Base-by-base conservation (phyloP, 2,329 filamentous ascomycete species). In the Fusarium sp. region DNA sequence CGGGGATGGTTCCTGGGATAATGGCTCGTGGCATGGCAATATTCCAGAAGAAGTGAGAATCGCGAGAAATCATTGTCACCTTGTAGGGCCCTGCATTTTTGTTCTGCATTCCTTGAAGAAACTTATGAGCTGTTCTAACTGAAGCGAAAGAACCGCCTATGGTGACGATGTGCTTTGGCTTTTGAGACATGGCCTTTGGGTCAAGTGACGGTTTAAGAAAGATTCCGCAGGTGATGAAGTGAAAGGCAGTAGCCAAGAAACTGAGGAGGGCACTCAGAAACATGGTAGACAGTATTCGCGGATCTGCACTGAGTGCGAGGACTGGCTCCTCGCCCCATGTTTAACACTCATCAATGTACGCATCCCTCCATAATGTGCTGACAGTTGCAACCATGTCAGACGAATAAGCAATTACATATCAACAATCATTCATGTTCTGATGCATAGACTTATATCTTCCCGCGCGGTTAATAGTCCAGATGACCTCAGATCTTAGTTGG, bases 41-140 rank as follows among this genome's bases (percentile, higher is more conserved):
- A 28, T 62, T 62, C 59, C 51, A 62, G 32, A 34, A 62, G 38
- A 62, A 58, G 59, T 62, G 39, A 7, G 39, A 38, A 12, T 62
- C 59, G 7, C 51, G 51, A 14, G 51, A 62, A 3, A 62, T 45
- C 17, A 62, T 38, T 9, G 59, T 62, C 12, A 62, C 24, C 7
- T 58, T 62, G 10, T 45, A 45, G 10, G 32, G 13, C 4, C 24
- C 59, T 2, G 8, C 32, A 4, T 11, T 26, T 12, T 62, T 62
- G 8, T 22, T 39, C 8, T 44, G 39, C 6, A 57, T 30, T 0
- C 20, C 39, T n/a, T 62, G 52, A 0, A 62, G 13, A 1, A 62
- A 62, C 2, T 56, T 56, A 4, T 62, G 59, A 0, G 59, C 59
- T 5, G 59, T 58, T 11, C 42, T 45, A 9, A 62, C 51, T 0